phyloP scores from a whole-genome alignment of 2,329 filamentous ascomycete genomes.

The Colletotrichum liriopes region DNA sequence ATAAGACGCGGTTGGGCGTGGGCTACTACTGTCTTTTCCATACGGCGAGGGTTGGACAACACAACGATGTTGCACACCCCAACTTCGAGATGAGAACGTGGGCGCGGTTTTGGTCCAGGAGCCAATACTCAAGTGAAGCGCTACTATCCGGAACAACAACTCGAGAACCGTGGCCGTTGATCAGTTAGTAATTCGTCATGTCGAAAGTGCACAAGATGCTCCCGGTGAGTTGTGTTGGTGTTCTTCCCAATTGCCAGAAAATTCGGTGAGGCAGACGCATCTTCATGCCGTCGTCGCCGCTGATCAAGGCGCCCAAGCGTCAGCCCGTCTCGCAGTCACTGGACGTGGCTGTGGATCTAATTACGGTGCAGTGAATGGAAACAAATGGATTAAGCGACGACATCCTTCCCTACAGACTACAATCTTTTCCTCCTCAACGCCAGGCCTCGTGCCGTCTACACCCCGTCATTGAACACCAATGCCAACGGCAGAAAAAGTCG shows the following conservation, averaged over 20 bases:
- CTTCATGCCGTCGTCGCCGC: slow-evolving; percentile 2
- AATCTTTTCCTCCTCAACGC: background rate
- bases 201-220: background rate
- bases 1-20: background rate
- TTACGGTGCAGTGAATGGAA: background rate
- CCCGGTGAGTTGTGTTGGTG: background rate
- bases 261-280: background rate
- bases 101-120: background rate
- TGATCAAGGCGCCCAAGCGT: slow-evolving; percentile 28
- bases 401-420: background rate
- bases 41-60: background rate
- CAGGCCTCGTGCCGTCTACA: background rate
- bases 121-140: background rate
- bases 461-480: background rate
- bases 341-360: background rate
- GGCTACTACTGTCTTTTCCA: background rate
- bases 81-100: background rate
- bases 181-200: background rate
- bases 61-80: background rate
- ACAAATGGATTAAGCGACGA: background rate
- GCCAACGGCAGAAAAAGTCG: background rate
- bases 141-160: no score
- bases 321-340: slow-evolving; percentile 15
- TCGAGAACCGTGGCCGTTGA: background rate
- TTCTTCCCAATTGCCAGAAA: background rate